Conservation (phyloP, 345 rosid species). For the Microthlaspi erraticum region DNA sequence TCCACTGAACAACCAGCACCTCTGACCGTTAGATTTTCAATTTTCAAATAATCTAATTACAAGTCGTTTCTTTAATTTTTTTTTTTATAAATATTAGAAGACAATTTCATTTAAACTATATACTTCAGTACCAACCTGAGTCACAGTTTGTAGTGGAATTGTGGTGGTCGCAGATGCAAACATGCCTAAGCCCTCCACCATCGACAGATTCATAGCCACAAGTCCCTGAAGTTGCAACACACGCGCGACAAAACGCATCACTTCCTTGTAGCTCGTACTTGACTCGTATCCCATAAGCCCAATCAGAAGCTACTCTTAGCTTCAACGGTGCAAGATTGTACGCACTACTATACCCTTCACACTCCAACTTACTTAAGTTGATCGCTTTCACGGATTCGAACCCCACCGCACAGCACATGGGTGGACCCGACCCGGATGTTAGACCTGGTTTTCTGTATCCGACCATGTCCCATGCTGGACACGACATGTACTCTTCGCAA, state of each 20-base stretch:
- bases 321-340: constrained; percentile 73
- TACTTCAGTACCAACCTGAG: constrained; percentile 47
- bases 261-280: constrained; percentile 76
- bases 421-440: constrained; percentile 54
- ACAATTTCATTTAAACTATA: no score
- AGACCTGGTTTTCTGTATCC: constrained; percentile 48
- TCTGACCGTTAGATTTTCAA: no score
- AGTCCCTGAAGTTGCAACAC: constrained; percentile 84
- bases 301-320: constrained; percentile 54
- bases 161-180: constrained; percentile 69
- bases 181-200: constrained; percentile 66
- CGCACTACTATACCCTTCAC: constrained; percentile 89
- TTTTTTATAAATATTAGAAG: no score
- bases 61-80: no score
- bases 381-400: constrained; percentile 78
- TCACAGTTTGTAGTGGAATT: constrained; percentile 91
- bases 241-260: constrained; percentile 73
- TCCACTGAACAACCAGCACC: background rate
- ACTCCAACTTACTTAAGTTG: constrained; percentile 66
- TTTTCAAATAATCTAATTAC: no score
- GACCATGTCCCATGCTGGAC: constrained; percentile 71
- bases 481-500: constrained; percentile 77
- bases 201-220: constrained; percentile 66
- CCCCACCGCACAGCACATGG: constrained; percentile 78
- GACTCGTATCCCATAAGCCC: constrained; percentile 83